Percentiles rank a stretch among this genome's conserved stretches.
phyloP scores from a whole-genome alignment of 805 yeast species.

The Metschnikowia bowlesiae region DNA sequence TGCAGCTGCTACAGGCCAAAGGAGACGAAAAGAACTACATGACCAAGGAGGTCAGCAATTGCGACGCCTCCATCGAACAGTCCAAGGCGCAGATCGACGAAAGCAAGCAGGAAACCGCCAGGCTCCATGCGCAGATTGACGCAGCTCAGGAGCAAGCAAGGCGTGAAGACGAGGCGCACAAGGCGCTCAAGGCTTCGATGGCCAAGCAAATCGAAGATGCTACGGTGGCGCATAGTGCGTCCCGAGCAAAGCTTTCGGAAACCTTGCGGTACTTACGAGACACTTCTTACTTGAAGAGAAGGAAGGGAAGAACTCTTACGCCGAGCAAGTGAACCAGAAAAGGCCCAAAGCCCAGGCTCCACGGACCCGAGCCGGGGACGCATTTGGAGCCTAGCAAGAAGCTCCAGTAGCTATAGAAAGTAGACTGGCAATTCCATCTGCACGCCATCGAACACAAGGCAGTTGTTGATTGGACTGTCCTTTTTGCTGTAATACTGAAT shows the following conservation, averaged over 20 bases:
- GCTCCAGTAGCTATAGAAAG: conserved; percentile 5
- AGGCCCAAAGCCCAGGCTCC: no score
- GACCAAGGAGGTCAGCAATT: conserved; percentile 52
- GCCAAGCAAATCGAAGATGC: conserved; percentile 22
- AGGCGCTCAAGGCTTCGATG: conserved; percentile 16
- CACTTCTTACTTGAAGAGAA: conserved; percentile 38
- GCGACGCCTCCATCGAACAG: conserved; percentile 45
- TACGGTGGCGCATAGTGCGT: conserved; percentile 19
- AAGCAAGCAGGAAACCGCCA: conserved; percentile 17
- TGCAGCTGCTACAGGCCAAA: conserved; percentile 43
- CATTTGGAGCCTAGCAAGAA: no score
- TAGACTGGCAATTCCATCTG: conserved; percentile 76
- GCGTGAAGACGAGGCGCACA: conserved; percentile 20
- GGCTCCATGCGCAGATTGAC: conserved; percentile 19
- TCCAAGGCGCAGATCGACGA: conserved; percentile 31
- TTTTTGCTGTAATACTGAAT: conserved; percentile 74
- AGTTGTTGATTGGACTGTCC: conserved; percentile 78
- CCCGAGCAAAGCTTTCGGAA: conserved; percentile 27
- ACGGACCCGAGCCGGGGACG: no score
- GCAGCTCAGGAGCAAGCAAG: conserved; percentile 19
- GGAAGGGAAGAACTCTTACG: conserved; percentile 38
- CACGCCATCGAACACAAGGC: conserved; percentile 70
- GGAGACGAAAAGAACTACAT: conserved; percentile 62
- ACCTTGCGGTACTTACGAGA: conserved; percentile 34
- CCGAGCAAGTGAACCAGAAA: conserved; percentile 14